Base-by-base conservation (phyloP, 2,329 filamentous ascomycete species). In the Zopfia rhizophila region DNA sequence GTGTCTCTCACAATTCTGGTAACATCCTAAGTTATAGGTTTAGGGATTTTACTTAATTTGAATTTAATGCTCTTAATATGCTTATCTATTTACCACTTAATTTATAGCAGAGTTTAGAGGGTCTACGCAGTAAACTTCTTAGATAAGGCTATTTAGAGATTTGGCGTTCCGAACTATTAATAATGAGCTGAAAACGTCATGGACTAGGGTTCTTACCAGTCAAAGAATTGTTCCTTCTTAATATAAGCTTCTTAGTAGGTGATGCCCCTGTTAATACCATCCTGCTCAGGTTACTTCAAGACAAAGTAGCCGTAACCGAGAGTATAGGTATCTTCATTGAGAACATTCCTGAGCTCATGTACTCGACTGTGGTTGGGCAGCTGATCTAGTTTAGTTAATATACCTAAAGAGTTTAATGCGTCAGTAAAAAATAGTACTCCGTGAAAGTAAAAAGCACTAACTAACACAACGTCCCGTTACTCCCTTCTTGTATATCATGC, bases 301-400 rank as follows among this genome's bases (percentile, higher is more conserved):
- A 92, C 90, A 7, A 87, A 95, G 61, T 93, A 96, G 0, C 88
- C 89, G n/a, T 89, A 78, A 0, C 85, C 86, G 0, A 92, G 81
- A 0, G 66, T 62, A 48, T 89, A 90, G 2, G 82, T 80, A 2
- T 82, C 63, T 0, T 84, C 83, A 0, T 77, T 74, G 4, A 96
- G 77, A 43, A 91, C 86, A 0, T 80, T 73, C 0, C 82, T 64
- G 81, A 88, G 90, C 0, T 76, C 72, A 0, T 77, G 70, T 1
- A 82, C 74, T 0, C 72, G 73, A 2, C 79, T 75, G 0, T 78
- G 78, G 0, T 72, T 65, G 0, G 84, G 80, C 0, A 91, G 72
- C 0, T 88, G 80, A 51, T 96, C 92, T 0, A 91, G 91, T 61
- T 96, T 96, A 0, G 91, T 96, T 12, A 96, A 78, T 0, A 96